Conservation (phyloP, 1,284 basidiomycete species). For the Fomitopsis betulina region DNA sequence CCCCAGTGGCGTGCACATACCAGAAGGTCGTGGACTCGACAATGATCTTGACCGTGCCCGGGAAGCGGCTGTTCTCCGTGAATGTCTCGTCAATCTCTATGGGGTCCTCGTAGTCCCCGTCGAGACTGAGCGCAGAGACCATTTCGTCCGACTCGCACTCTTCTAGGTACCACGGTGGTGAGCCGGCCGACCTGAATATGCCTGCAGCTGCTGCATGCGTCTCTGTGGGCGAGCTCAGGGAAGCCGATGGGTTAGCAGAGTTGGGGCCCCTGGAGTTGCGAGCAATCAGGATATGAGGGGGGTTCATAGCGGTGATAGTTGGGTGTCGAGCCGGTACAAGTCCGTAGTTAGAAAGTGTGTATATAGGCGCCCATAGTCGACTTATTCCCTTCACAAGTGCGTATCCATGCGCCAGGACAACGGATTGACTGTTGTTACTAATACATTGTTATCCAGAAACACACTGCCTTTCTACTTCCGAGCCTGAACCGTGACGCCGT, state of each 20-base stretch:
- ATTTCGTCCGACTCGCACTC: slow-evolving; percentile 67
- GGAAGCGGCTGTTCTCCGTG: slow-evolving; percentile 55
- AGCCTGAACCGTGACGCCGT: neutral
- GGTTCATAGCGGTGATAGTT: slow-evolving; percentile 48
- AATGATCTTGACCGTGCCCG: slow-evolving; percentile 81
- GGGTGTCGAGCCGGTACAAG: neutral
- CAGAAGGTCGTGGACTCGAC: slow-evolving; percentile 82
- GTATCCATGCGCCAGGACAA: neutral
- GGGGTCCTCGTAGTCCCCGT: slow-evolving; percentile 54
- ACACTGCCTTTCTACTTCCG: neutral
- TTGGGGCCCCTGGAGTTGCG: slow-evolving; percentile 63
- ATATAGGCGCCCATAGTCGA: neutral
- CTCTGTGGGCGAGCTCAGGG: slow-evolving; percentile 77
- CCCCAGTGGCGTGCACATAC: slow-evolving; percentile 37
- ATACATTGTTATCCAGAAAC: neutral
- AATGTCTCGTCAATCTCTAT: slow-evolving; percentile 78
- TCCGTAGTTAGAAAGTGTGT: neutral
- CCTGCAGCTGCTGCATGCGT: slow-evolving; percentile 81
- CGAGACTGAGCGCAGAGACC: slow-evolving; percentile 60
- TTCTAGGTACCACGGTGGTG: slow-evolving; percentile 70
- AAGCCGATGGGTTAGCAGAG: slow-evolving; percentile 65
- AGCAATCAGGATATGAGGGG: slow-evolving; percentile 80
- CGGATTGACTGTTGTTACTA: no score
- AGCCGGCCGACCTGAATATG: slow-evolving; percentile 72
- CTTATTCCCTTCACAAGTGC: no score